These are phyloP conservation scores for Neurospora cerealis DNA, from an alignment of 495 filamentous ascomycete species.

Conservation along the genomic window DNA sequence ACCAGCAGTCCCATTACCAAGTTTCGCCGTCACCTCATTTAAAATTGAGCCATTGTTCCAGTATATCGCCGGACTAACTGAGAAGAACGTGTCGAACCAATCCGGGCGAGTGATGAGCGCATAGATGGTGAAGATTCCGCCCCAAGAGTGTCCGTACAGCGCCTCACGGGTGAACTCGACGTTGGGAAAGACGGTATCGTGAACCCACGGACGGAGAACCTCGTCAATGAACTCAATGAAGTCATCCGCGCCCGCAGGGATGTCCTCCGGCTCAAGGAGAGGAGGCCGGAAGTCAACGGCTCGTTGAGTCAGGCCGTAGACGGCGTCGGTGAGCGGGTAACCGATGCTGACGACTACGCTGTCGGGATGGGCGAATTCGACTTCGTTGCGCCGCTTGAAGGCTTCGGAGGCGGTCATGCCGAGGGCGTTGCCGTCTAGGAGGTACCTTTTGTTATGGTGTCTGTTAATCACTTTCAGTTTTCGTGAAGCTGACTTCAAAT, in stretches of 20 bases:
- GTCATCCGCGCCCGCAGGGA: slow-evolving; percentile 4
- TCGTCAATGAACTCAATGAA: slow-evolving; percentile 10
- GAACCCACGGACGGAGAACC: slow-evolving; percentile 12
- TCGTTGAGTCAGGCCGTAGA: slow-evolving; percentile 9
- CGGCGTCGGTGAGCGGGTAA: slow-evolving; percentile 15
- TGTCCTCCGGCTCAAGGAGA: background rate
- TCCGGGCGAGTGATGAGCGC: slow-evolving; percentile 6
- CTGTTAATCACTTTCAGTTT: background rate
- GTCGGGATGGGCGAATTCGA: slow-evolving; percentile 9
- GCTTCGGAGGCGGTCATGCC: slow-evolving; percentile 14
- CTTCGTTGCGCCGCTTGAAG: slow-evolving; percentile 12
- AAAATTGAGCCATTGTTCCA: too few species aligned
- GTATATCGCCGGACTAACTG: too few species aligned
- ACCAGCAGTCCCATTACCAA: too few species aligned
- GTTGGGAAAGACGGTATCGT: slow-evolving; percentile 4
- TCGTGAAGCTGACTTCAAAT: background rate
- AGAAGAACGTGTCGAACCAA: too few species aligned
- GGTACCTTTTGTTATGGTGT: slow-evolving; percentile 1
- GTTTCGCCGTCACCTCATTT: too few species aligned
- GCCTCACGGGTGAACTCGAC: slow-evolving; percentile 13
- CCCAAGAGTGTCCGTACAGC: slow-evolving; percentile 14
- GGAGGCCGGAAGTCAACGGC: slow-evolving; percentile 10
- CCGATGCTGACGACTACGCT: slow-evolving; percentile 17
- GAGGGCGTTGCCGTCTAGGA: slow-evolving; percentile 19
- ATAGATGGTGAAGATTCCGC: slow-evolving; percentile 10